Evolutionary conservation across 345 rosid species (phyloP), one percentile per base, ranked within the genome.

Genomic region (Salix exigua): DNA sequence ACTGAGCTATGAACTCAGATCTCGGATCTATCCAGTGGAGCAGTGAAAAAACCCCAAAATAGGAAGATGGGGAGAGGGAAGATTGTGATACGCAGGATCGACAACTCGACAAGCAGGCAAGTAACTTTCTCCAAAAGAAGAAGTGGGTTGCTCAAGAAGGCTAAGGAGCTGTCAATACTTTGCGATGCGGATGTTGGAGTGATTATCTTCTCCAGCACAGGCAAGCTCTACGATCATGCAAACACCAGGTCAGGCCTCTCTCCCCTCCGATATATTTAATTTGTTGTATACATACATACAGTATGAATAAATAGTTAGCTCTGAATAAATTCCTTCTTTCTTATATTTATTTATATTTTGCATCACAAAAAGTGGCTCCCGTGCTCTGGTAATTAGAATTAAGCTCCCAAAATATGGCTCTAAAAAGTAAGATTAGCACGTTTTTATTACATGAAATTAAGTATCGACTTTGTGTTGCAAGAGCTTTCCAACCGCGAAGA

Each of bases 11-110:
- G 73, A 64, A 17, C 53, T 68, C 18, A 28, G 40, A 60, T 78
- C 66, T 12, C 42, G 37, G 76, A 81, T 79, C 76, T 78, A 19
- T 11, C 30, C 51, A 78, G 80, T 11, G 25, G 51, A 26, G 73
- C 33, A 66, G 13, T 46, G 13, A 4, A 9, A 4, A 23, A 6
- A n/a, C 25, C 33, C 46, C 75, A 73, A 2, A 71, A 63, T 28
- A 42, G 28, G 23, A 64, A 61, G 69, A 89, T 89, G 92, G 92
- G 92, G 38, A 86, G 92, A 51, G 92, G 92, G 17, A 89, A 89
- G 85, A 87, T 87, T 69, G 83, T 67, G 75, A 86, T 89, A 25
- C 73, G 80, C 13, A 83, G 92, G 82, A 87, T 89, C 42, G 92
- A 89, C 25, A 86, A 89, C 69, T 77, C 90, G 35, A 85, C 92